Evolutionary conservation across 1,139 yeast species (phyloP), one percentile per base, ranked within the genome.

Genomic region (Yarrowia galli): DNA sequence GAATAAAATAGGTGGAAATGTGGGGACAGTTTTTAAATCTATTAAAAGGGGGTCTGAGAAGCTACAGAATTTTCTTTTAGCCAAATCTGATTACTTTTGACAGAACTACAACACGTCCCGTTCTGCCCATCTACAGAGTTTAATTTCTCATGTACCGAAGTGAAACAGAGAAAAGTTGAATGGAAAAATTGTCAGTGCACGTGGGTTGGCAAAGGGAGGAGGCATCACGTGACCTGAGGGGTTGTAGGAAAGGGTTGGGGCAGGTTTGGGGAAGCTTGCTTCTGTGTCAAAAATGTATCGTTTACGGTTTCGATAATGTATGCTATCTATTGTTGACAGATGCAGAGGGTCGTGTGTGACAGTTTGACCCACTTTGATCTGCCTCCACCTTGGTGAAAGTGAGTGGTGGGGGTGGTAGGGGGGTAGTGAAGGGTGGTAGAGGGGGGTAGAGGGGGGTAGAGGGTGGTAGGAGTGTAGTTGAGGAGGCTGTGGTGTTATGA

Each of bases 331-430:
- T 38, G 18, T 16, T 16, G 18, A 38, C 15, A 7, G 4, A n/a
- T 15, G 43, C 10, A 40, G 20, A 16, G 18, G n/a, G 16, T 16
- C 9, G 32, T 28, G 8, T 8, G 8, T 28, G 32, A 28, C 32
- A 28, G 32, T 28, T 28, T 5, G 43, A 42, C 23, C 46, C 46
- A 42, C 46, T 40, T 38, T 40, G 45, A 40, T 40, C 45, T 40
- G 45, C 45, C 45, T 40, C 45, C 45, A 40, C 45, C 22, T n/a
- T 40, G 45, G 20, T n/a, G 9, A 16, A 15, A 20, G n/a, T n/a
- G n/a, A 40, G 15, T n/a, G n/a, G n/a, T n/a, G n/a, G 16, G 15
- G n/a, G 40, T 15, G 4, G 2, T n/a, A 7, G 8, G 7, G 43
- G 18, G 43, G 43, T n/a, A 12, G 43, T n/a, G n/a, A n/a, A 10